Conservation (phyloP, 1,139 yeast genomes). For the Saccharomyces uvarum region DNA sequence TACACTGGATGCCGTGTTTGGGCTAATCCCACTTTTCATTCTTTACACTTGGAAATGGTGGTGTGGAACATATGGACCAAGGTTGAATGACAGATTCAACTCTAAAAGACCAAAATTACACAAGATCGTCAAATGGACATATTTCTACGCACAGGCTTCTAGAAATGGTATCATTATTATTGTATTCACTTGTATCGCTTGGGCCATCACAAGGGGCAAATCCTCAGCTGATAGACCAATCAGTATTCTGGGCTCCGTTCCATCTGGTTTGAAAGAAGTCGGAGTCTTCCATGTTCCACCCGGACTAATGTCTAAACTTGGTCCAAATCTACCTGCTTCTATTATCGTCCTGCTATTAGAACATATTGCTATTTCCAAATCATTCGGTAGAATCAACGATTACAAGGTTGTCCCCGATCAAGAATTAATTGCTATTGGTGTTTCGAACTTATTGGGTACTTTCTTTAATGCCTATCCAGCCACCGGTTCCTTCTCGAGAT, state of each 20-base stretch:
- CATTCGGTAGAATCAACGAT: slow-evolving; percentile 87
- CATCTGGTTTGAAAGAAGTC: slow-evolving; percentile 70
- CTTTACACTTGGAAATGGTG: slow-evolving; percentile 61
- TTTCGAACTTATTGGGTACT: slow-evolving; percentile 81
- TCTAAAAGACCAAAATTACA: slow-evolving; percentile 30
- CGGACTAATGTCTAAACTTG: slow-evolving; percentile 55
- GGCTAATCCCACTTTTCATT: slow-evolving; percentile 62
- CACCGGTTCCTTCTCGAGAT: slow-evolving; percentile 91
- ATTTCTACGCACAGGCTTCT: slow-evolving; percentile 63
- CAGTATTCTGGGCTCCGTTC: slow-evolving; percentile 65
- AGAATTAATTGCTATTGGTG: slow-evolving; percentile 90
- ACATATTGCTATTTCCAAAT: slow-evolving; percentile 88
- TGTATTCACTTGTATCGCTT: slow-evolving; percentile 67
- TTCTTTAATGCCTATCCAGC: slow-evolving; percentile 93
- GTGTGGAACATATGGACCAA: slow-evolving; percentile 50
- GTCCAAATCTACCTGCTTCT: slow-evolving; percentile 77
- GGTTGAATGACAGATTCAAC: slow-evolving; percentile 39
- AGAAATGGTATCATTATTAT: slow-evolving; percentile 78
- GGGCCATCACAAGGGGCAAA: slow-evolving; percentile 45
- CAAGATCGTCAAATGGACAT: slow-evolving; percentile 35
- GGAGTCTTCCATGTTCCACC: slow-evolving; percentile 64
- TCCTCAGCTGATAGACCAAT: slow-evolving; percentile 36
- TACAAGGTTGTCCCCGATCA: slow-evolving; percentile 89
- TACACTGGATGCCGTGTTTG: slow-evolving; percentile 80
- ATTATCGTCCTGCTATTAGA: slow-evolving; percentile 75